Percentiles rank a stretch among this genome's conserved stretches.
These are phyloP conservation scores for Grigorovia humatica DNA, from an alignment of 805 yeast genomes.

Conservation along the genomic window DNA sequence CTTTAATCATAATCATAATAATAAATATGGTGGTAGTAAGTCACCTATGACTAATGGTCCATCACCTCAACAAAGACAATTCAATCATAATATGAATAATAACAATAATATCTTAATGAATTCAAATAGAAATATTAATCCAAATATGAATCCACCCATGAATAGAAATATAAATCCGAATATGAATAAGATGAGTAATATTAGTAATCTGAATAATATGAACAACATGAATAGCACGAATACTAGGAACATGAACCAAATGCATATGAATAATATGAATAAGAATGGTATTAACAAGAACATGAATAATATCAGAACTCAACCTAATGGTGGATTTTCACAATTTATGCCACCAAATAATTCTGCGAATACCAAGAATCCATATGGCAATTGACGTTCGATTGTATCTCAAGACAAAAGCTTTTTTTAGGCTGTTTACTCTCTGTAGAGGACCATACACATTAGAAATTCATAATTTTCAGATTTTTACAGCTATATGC, in stretches of 20 bases:
- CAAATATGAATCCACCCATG: background rate
- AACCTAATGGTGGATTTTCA: conserved; percentile 14
- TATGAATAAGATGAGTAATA: background rate
- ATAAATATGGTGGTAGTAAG: no score
- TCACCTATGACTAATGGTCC: background rate
- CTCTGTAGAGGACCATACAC: no score
- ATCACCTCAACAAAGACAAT: background rate
- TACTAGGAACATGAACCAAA: background rate
- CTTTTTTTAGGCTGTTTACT: no score
- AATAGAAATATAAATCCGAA: background rate
- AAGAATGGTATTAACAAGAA: background rate
- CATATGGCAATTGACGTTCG: background rate
- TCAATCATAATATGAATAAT: background rate
- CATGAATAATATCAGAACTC: background rate
- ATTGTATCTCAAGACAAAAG: no score
- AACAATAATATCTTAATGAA: background rate
- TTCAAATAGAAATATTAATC: background rate
- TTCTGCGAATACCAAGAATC: background rate
- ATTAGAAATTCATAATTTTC: no score
- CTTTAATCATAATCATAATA: no score
- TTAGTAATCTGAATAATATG: background rate
- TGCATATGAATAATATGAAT: background rate
- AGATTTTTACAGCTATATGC: no score
- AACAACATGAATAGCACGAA: background rate
- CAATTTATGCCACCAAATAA: conserved; percentile 17